Evolutionary conservation across 306 rosid species (phyloP), one percentile per base, ranked within the genome.

Genomic region (Fragaria iinumae): DNA sequence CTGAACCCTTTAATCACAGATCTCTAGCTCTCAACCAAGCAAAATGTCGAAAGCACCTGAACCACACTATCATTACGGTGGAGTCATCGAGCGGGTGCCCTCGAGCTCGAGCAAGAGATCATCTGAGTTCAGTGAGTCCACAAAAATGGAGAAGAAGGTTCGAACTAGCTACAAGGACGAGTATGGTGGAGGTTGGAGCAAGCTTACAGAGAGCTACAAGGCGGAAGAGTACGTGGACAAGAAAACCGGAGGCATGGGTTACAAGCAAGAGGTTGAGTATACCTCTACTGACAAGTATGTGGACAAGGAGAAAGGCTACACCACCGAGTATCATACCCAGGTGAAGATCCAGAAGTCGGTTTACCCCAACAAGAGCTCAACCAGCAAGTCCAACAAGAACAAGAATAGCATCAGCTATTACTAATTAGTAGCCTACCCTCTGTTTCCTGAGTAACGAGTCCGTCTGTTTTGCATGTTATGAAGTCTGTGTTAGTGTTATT

Each of bases 291-390:
- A 44, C 38, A 69, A 69, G 20, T 25, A 69, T 25, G 39, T 69
- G 57, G 41, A 44, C 57, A 69, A 69, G 56, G 7, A 6, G 36
- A 21, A 4, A 0, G 55, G 38, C 38, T 69, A 21, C 50, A 69
- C 73, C 39, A 45, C 73, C 27, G 41, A 69, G 38, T 45, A 16
- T 25, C 56, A 69, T 10, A 69, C 55, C 55, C 73, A 45, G 29
- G 56, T 69, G 12, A 69, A 69, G 55, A 5, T 69, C 39, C 50
- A 69, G 56, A 44, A 69, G n/a, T 69, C 73, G 16, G 41, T 69
- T 45, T 45, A 69, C 55, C 73, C 73, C 1, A 69, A 69, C 73
- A 69, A 69, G 73, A 69, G 66, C 39, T 60, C 66, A 60, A 27
- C 38, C 38, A 59, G 66, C 52, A 48, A 55, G 21, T 50, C 56